phyloP scores from a whole-genome alignment of 2,329 filamentous ascomycete species.

The Calonectria henricotiae region DNA sequence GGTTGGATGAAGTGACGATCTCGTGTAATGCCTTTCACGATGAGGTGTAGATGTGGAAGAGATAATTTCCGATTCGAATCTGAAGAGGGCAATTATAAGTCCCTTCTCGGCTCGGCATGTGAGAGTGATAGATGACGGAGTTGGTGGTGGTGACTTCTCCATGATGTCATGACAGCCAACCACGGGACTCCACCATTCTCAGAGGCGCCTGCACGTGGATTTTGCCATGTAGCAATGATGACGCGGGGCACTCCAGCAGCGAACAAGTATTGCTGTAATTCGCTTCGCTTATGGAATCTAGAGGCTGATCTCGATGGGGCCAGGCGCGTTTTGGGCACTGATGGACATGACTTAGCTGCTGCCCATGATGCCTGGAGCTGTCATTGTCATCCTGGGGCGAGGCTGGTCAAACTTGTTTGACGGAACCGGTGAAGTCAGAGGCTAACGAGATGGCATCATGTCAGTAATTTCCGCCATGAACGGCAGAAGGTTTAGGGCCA shows the following conservation, averaged over 20 bases:
- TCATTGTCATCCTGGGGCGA: conserved; percentile 17
- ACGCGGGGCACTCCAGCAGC: conserved; percentile 45
- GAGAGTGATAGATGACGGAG: conserved; percentile 45
- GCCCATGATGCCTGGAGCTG: conserved; percentile 21
- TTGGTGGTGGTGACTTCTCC: conserved; percentile 38
- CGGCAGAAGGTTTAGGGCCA: background rate
- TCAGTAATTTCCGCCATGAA: no score
- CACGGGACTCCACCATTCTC: conserved; percentile 44
- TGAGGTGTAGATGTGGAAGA: background rate
- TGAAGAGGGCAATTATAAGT: background rate
- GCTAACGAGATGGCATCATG: background rate
- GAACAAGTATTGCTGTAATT: conserved; percentile 5
- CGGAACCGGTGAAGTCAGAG: conserved; percentile 7
- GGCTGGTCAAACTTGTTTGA: conserved; percentile 6
- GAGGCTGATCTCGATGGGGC: conserved; percentile 13
- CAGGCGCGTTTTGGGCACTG: conserved; percentile 24
- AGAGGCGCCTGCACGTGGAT: conserved; percentile 47
- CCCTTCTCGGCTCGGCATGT: conserved; percentile 23
- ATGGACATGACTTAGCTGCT: conserved; percentile 14
- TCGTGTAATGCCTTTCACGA: background rate
- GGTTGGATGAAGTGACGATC: background rate
- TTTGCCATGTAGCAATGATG: conserved; percentile 48
- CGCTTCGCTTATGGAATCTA: background rate
- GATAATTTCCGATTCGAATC: background rate
- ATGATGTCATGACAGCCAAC: conserved; percentile 51